Base-by-base conservation (phyloP, 108 stramenopile genomes). In the Nannochloropsis salina region DNA sequence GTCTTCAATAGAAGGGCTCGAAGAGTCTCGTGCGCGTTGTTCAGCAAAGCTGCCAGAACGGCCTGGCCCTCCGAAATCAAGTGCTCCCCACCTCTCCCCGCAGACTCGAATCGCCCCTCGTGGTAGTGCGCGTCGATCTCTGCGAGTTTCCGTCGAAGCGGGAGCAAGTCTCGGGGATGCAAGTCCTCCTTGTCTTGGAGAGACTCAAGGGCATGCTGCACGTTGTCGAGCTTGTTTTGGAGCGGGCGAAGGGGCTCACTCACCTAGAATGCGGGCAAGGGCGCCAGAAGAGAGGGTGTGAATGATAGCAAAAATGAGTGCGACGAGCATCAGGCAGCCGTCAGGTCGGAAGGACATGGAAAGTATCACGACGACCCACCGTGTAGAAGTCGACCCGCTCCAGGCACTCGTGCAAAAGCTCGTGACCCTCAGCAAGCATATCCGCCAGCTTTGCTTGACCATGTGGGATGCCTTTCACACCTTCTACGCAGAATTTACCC, bases 401-500 rank as follows among this genome's bases (percentile, higher is more conserved):
- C 1, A 74, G n/a, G 61, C 61, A 74, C 61, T 74, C 61, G 20
- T n/a, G 61, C 61, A 74, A 74, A 74, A 74, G 61, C 61, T 74
- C 61, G 8, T 74, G 61, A n/a, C 61, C 61, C 61, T 74, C 61
- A 4, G 61, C 61, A n/a, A 74, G 61, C 61, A 74, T 74, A n/a
- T 15, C 15, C 15, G 61, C 61, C 20, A 74, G 61, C 61, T 74
- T 74, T 15, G 61, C 61, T 74, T 74, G 61, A 74, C 61, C 61
- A n/a, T 74, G 61, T 15, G 61, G 61, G 8, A 74, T 74, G 20
- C 61, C 61, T 8, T 74, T n/a, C 61, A 74, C 61, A n/a, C 61
- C 61, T 74, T 74, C 61, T 15, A 74, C 61, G n/a, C 61, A 74
- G 61, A 74, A 74, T 74, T 74, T 74, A n/a, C 61, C 61, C n/a